Base-by-base conservation (phyloP, 345 rosid genomes). In the Gossypium australe region DNA sequence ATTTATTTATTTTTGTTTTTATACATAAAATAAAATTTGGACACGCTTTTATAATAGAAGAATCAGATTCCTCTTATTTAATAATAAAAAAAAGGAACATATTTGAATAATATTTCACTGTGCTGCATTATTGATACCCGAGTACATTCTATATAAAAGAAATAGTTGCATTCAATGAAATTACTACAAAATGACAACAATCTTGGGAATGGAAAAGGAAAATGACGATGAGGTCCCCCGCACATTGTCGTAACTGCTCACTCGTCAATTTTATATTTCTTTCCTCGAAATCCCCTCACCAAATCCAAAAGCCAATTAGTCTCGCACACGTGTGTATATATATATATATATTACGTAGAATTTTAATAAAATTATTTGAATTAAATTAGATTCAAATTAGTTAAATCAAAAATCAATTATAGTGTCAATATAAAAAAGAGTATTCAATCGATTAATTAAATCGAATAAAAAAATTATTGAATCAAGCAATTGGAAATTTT, bases 281-380 rank as follows among this genome's bases (percentile, higher is more conserved):
- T 17, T 18, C 20, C 57, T 52, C 57, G 57, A 52, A 52, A 52
- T 16, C 20, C 18, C 20, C 57, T 17, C 1, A n/a, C 7, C 18
- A n/a, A 18, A 52, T 17, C 16, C 57, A 52, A 52, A 52, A 17
- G 57, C 57, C 57, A 52, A 52, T 1, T 52, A 14, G 1, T 4
- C 7, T 0, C 41, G 1, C 41, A 34, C 38, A 29, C 38, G 0
- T 0, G 0, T 3, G 0, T 0, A 27, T 27, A 29, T 29, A 29
- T 27, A 29, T 29, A 29, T 29, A 29, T 29, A 29, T 0, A 27
- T 27, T 27, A 3, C 4, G 3, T 29, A 29, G 0, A 29, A 3
- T 29, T 0, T 0, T 29, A 29, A 3, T 29, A 29, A 29, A 3
- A 29, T 29, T 29, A 0, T 29, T 29, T 29, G 5, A 29, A 3